A percentile compares a stretch with the other conserved stretches of the same genome.
Conservation (phyloP, 352 stramenopile species). For the Pythium monospermum region DNA sequence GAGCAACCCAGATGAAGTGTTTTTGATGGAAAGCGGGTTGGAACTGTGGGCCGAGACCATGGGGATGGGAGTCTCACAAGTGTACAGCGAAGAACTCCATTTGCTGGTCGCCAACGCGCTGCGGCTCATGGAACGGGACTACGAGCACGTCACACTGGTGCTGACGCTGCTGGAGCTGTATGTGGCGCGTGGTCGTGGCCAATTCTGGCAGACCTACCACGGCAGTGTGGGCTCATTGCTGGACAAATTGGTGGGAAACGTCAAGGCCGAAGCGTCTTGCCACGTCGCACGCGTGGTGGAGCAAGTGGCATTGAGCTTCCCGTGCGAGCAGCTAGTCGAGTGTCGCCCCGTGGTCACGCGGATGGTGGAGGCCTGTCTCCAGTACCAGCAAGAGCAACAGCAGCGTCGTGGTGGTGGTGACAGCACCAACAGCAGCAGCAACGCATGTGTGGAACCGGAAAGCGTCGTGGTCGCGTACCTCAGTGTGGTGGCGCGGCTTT, state of each 20-base stretch:
- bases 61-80: constrained; percentile 33
- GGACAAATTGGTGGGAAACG: constrained; percentile 45
- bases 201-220: constrained; percentile 74
- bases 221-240: constrained; percentile 34
- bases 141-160: constrained; percentile 65
- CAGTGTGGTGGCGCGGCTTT: constrained; percentile 45
- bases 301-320: constrained; percentile 30
- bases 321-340: constrained; percentile 32
- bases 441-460: constrained; percentile 52
- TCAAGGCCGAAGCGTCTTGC: constrained; percentile 63
- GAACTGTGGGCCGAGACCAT: constrained; percentile 66
- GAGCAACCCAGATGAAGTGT: constrained; percentile 77
- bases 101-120: constrained; percentile 58
- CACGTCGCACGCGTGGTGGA: constrained; percentile 50
- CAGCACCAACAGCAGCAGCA: not conserved
- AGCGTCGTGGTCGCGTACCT: constrained; percentile 59
- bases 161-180: constrained; percentile 62
- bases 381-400: too few relatives aligned
- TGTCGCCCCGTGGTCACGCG: constrained; percentile 30
- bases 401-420: constrained; percentile 14
- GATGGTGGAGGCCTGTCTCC: constrained; percentile 44
- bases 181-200: constrained; percentile 38
- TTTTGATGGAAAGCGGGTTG: constrained; percentile 79
- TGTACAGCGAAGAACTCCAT: constrained; percentile 69
- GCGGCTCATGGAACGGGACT: constrained; percentile 69